Base-by-base conservation (phyloP, 148 eudicot genomes). In the Heliosperma pusillum region DNA sequence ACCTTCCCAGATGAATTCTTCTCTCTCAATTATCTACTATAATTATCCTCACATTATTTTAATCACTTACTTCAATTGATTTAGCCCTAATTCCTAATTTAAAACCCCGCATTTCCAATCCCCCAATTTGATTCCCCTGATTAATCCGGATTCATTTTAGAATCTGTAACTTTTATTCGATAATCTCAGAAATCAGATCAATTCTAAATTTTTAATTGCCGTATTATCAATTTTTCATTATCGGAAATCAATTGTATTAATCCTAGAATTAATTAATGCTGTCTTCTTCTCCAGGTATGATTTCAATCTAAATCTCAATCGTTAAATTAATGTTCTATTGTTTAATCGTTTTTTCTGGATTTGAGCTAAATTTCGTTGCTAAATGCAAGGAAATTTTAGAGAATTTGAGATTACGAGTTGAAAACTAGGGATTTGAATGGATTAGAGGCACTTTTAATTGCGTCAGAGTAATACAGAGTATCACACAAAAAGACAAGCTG, bases 241-340 rank as follows among this genome's bases (percentile, higher is more conserved):
- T 67, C 27, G 20, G 13, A n/a, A 44, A 6, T 13, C 7, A 4
- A 69, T 1, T 1, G n/a, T 24, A 45, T 45, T 45, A 13, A 50
- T 13, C 29, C 11, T 69, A 45, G 20, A 22, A 24, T 70, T 52
- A 10, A 16, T 69, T 45, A 5, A n/a, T 70, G 60, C 26, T 25
- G 2, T 69, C 33, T 22, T 69, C 73, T 15, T 70, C 73, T 70
- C 59, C 57, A 50, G 73, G 73, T 70, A 17, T 70, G 42, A 50
- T 50, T 45, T 70, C 60, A 17, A 50, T 70, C 42, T 45, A 13
- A 24, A 30, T 30, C 36, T 42, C 21, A 9, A 9, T 44, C 21
- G 0, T 67, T 21, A 17, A n/a, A 10, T 67, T 67, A 42, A n/a
- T 24, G 10, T 5, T 44, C 13, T 12, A 1, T 25, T 10, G n/a